Percentiles rank a stretch among this genome's conserved stretches.
Evolutionary conservation across 2,329 filamentous ascomycete species (phyloP).

Genomic region (Fusarium multiceps): DNA sequence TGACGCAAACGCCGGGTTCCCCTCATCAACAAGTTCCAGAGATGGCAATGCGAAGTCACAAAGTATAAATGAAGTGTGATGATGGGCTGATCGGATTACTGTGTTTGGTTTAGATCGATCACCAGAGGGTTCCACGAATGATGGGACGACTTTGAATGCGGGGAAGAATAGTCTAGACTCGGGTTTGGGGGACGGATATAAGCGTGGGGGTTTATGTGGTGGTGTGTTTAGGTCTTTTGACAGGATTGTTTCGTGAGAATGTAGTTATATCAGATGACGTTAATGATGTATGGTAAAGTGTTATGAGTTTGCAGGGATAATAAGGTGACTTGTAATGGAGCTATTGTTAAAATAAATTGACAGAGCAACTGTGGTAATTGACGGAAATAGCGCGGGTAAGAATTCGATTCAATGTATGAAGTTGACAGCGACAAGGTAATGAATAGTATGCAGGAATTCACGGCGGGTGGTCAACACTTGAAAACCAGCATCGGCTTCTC

Average conservation of each 20-base stretch:
- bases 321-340: too few relatives aligned
- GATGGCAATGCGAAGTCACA: conserved; percentile 26
- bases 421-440: background rate
- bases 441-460: background rate
- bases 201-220: rapidly evolving
- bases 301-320: rapidly evolving
- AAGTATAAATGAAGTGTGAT: conserved; percentile 3
- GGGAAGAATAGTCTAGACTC: conserved; percentile 1
- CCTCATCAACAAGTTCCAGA: conserved; percentile 14
- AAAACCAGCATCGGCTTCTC: rapidly evolving
- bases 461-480: background rate
- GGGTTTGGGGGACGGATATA: background rate
- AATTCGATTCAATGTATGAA: rapidly evolving
- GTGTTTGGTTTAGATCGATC: conserved; percentile 3
- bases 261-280: background rate
- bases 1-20: conserved; percentile 13
- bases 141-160: background rate
- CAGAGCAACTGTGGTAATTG: rapidly evolving
- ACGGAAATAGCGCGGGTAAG: background rate
- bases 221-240: background rate
- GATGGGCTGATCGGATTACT: conserved; percentile 19
- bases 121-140: conserved; percentile 13
- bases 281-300: too few relatives aligned
- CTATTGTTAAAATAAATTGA: too few relatives aligned
- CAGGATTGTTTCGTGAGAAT: background rate